Percentiles rank a stretch among this genome's conserved stretches.
Conservation (phyloP, 2,329 filamentous ascomycete genomes). For the Aphanoascus verrucosus region DNA sequence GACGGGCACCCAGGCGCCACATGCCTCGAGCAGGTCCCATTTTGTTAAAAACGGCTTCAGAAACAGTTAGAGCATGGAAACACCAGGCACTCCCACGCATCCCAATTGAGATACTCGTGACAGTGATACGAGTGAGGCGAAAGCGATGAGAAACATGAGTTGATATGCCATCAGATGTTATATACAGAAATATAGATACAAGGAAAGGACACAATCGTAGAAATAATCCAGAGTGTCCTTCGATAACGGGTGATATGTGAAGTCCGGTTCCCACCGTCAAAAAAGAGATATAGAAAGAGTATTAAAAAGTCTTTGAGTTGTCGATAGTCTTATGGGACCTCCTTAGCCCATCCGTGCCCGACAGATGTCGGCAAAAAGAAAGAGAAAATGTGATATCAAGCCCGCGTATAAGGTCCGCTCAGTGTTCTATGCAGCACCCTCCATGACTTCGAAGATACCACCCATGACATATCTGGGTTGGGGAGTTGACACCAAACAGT, state of each 20-base stretch:
- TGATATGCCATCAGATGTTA: neutral
- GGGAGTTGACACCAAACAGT: conserved; percentile 10
- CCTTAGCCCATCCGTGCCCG: neutral
- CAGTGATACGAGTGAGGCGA: neutral
- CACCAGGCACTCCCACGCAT: neutral
- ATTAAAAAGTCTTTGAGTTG: conserved; percentile 6
- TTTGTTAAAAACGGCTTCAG: conserved; percentile 9
- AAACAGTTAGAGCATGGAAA: neutral
- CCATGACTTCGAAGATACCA: conserved; percentile 40
- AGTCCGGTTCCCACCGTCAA: neutral
- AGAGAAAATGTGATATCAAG: neutral
- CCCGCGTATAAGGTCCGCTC: conserved; percentile 1
- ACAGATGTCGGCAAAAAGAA: neutral
- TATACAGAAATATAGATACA: conserved; percentile 10
- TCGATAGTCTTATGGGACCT: neutral
- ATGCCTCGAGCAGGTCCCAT: neutral
- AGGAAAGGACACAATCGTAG: conserved; percentile 1
- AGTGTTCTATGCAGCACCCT: conserved; percentile 25
- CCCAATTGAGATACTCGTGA: neutral
- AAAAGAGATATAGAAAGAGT: neutral
- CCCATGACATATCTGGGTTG: conserved; percentile 35
- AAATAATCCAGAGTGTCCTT: conserved; percentile 7
- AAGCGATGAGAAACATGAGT: neutral
- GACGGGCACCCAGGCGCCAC: no score
- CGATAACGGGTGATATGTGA: neutral